Evolutionary conservation across 306 rosid genomes (phyloP).

Genomic region (Alnus rubra): DNA sequence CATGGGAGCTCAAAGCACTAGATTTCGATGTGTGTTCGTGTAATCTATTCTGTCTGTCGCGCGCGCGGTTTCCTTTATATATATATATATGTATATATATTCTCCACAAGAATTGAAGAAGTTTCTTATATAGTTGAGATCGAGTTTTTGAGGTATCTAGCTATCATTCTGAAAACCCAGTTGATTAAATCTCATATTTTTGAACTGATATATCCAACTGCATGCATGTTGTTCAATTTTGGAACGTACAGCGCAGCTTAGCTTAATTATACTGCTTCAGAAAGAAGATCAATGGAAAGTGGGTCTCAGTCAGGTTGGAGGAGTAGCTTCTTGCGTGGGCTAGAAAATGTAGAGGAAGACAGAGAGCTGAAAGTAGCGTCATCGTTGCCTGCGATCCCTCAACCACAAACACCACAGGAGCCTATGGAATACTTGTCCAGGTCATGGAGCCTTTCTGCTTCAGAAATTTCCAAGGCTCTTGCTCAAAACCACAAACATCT

Average conservation of each 20-base stretch:
- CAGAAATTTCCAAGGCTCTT: constrained; percentile 88
- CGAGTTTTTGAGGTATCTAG: no score
- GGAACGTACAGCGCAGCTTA: no score
- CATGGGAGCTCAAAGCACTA: constrained; percentile 58
- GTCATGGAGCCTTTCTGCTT: constrained; percentile 93
- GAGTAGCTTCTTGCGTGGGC: constrained; percentile 42
- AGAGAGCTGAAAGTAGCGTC: constrained; percentile 43
- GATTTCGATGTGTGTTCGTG: constrained; percentile 40
- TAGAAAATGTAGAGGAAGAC: constrained; percentile 45
- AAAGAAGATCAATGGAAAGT: constrained; percentile 51
- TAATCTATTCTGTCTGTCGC: constrained; percentile 32
- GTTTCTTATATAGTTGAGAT: no score
- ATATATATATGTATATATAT: background rate
- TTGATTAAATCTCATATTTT: constrained; percentile 7
- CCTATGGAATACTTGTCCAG: constrained; percentile 92
- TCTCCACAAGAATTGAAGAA: no score
- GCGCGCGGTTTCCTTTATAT: constrained; percentile 29
- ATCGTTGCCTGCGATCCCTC: constrained; percentile 72
- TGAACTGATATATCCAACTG: constrained; percentile 13
- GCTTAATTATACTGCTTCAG: no score
- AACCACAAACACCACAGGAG: constrained; percentile 86
- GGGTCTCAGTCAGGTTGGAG: constrained; percentile 48
- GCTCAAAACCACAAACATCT: constrained; percentile 62
- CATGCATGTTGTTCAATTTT: constrained; percentile 9
- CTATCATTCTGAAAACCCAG: constrained; percentile 5